These are phyloP conservation scores for Brasenia schreberi DNA, from an alignment of 164 flowering plant genomes.

Conservation along the genomic window DNA sequence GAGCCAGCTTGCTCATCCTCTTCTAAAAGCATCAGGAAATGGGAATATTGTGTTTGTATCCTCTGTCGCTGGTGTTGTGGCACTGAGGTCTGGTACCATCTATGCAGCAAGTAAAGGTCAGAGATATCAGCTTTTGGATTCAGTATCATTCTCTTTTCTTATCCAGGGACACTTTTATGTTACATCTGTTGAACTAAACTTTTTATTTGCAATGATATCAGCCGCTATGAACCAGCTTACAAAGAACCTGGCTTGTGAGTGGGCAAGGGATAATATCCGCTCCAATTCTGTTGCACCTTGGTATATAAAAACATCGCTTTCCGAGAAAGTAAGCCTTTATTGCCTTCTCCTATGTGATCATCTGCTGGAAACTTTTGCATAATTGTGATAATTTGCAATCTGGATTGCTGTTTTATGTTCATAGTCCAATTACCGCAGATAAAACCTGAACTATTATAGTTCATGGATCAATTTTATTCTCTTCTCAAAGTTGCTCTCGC, in stretches of 20 bases:
- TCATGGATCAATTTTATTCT: too few species aligned
- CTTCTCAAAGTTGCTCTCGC: too few species aligned
- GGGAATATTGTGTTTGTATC: conserved; percentile 43
- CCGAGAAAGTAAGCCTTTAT: conserved; percentile 30
- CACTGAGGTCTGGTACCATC: conserved; percentile 10
- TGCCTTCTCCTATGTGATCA: too few species aligned
- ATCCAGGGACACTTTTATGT: background rate
- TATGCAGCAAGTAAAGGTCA: conserved; percentile 40
- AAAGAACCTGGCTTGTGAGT: conserved; percentile 68
- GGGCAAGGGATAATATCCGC: conserved; percentile 79
- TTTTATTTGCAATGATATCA: conserved; percentile 5
- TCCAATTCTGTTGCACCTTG: conserved; percentile 57
- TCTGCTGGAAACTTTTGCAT: too few species aligned
- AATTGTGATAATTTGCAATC: too few species aligned
- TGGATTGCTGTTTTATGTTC: too few species aligned
- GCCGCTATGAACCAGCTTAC: conserved; percentile 70
- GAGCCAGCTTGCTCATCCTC: conserved; percentile 46
- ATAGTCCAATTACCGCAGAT: too few species aligned
- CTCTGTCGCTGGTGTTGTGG: conserved; percentile 26
- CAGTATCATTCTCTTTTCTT: background rate
- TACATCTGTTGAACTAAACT: too few species aligned
- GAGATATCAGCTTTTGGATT: background rate
- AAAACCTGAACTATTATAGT: too few species aligned
- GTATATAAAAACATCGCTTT: conserved; percentile 57
- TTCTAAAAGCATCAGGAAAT: conserved; percentile 30